These are phyloP conservation scores for Cucurbita ficifolia DNA, from an alignment of 306 rosid genomes.

Conservation along the genomic window DNA sequence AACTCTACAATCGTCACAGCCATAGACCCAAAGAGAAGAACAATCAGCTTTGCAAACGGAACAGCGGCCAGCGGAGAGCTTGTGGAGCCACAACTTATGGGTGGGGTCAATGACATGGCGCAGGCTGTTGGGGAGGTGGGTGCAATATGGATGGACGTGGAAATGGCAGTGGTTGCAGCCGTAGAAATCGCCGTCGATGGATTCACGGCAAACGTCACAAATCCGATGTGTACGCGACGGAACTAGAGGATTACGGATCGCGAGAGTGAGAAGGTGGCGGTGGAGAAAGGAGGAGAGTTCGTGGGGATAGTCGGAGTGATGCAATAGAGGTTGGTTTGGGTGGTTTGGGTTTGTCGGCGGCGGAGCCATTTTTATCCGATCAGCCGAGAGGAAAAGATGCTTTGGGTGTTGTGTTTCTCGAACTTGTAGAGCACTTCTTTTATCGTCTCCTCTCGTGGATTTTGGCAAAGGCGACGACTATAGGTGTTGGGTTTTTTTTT, in stretches of 20 bases:
- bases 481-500: neutral
- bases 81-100: neutral
- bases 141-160: slow-evolving; percentile 11
- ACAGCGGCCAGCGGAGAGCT: neutral
- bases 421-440: too few species aligned
- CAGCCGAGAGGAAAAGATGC: too few species aligned
- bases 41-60: neutral
- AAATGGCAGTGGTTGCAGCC: slow-evolving; percentile 10
- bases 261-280: neutral
- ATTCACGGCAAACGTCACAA: slow-evolving; percentile 9
- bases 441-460: neutral
- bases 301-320: slow-evolving; percentile 2
- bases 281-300: slow-evolving; percentile 7
- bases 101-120: neutral
- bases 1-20: neutral
- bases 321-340: neutral
- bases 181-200: slow-evolving; percentile 7
- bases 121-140: slow-evolving; percentile 4
- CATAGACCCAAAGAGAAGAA: neutral
- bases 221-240: neutral
- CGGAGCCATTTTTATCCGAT: too few species aligned
- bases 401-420: too few species aligned
- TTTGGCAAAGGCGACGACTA: neutral
- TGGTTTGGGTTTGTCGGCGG: too few species aligned
- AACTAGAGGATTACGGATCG: neutral